Evolutionary conservation across 805 yeast species (phyloP).

Genomic region (Metschnikowia reukaufii): DNA sequence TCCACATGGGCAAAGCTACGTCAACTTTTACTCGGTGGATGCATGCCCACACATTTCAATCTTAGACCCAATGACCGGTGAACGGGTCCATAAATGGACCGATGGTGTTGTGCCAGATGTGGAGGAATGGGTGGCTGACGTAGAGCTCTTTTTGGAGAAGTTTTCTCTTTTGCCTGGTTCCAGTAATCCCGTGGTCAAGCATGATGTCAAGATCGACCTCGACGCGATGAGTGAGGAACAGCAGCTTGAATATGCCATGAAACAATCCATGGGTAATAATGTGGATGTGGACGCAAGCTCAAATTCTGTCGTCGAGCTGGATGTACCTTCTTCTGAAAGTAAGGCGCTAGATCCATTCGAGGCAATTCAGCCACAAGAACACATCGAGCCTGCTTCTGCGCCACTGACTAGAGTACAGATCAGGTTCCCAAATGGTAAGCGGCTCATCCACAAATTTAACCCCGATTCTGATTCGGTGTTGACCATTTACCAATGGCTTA

Average conservation of each 20-base stretch:
- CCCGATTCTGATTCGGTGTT: conserved; percentile 54
- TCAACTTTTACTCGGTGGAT: conserved; percentile 67
- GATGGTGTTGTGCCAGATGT: conserved; percentile 57
- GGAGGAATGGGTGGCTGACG: conserved; percentile 62
- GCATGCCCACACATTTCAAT: conserved; percentile 88
- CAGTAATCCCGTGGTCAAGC: conserved; percentile 64
- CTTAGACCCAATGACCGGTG: conserved; percentile 94
- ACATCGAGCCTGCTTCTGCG: conserved; percentile 63
- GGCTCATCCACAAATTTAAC: conserved; percentile 70
- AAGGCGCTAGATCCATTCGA: conserved; percentile 45
- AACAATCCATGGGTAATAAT: conserved; percentile 52
- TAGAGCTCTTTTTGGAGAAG: conserved; percentile 62
- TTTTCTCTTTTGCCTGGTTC: conserved; percentile 66
- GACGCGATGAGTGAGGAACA: conserved; percentile 76
- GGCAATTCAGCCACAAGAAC: conserved; percentile 48
- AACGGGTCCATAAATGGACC: conserved; percentile 76
- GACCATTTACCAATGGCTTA: conserved; percentile 63
- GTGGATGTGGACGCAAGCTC: conserved; percentile 25
- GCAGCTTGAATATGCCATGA: conserved; percentile 74
- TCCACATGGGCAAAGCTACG: conserved; percentile 67
- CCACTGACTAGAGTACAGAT: conserved; percentile 78
- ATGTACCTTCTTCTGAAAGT: conserved; percentile 16
- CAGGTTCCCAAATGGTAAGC: conserved; percentile 83
- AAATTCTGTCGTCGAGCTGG: conserved; percentile 20
- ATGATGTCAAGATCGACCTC: conserved; percentile 60